phyloP scores from a whole-genome alignment of 108 stramenopile genomes.

The Ochromonas danica region DNA sequence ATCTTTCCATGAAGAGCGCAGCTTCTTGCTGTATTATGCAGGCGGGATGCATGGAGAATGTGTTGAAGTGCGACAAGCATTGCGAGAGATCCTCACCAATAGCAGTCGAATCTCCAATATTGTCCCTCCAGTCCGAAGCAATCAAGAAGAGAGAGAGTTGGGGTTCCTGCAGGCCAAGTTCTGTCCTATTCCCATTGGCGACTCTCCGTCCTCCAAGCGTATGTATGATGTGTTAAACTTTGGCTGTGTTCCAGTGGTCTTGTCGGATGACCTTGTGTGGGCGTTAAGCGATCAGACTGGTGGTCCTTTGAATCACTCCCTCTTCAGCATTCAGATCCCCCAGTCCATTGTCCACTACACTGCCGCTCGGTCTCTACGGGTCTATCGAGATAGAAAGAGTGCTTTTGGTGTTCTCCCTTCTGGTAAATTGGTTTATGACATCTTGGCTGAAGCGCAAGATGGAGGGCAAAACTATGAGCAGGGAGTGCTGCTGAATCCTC shows the following conservation, averaged over 20 bases:
- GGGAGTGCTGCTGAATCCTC: neutral
- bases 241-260: slow-evolving; percentile 61
- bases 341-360: slow-evolving; percentile 24
- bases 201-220: slow-evolving; percentile 64
- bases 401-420: slow-evolving; percentile 22
- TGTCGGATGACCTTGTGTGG: slow-evolving; percentile 46
- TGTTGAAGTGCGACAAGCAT: slow-evolving; percentile 2
- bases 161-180: slow-evolving; percentile 19
- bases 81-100: neutral
- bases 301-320: neutral
- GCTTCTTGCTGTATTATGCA: slow-evolving; percentile 20
- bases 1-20: neutral
- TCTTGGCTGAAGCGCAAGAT: neutral
- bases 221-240: slow-evolving; percentile 59
- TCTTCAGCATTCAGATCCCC: slow-evolving; percentile 11
- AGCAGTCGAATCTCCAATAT: neutral
- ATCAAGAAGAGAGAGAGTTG: neutral
- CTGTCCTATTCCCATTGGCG: slow-evolving; percentile 49
- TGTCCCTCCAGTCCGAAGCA: neutral
- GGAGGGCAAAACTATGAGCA: neutral
- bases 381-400: neutral
- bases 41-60: slow-evolving; percentile 31
- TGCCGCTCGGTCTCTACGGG: neutral
- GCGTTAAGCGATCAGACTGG: slow-evolving; percentile 15
- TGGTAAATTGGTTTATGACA: neutral